Percentiles rank a stretch among this genome's conserved stretches.
These are phyloP conservation scores for Amphirosellinia nigrospora DNA, from an alignment of 495 filamentous ascomycete species.

Conservation along the genomic window DNA sequence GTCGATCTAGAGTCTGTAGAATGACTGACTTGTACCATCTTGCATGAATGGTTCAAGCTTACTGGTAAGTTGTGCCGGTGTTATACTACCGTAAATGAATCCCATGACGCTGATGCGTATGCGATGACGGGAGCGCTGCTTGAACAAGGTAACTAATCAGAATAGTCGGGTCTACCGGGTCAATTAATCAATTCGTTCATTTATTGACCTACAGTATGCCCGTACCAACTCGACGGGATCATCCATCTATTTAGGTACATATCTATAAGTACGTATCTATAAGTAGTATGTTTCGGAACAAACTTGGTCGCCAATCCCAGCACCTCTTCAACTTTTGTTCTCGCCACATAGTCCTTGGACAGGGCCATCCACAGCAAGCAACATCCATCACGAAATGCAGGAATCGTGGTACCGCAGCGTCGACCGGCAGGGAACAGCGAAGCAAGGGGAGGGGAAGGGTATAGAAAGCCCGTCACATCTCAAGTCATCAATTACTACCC, in stretches of 20 bases:
- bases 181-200: too few species aligned
- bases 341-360: too few species aligned
- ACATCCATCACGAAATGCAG: background rate
- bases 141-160: too few species aligned
- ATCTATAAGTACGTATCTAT: too few species aligned
- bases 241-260: too few species aligned
- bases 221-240: background rate
- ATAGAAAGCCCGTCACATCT: conserved; percentile 16
- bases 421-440: background rate
- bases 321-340: background rate
- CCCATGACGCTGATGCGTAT: background rate
- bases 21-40: too few species aligned
- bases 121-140: background rate
- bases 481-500: conserved; percentile 8
- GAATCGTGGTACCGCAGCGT: background rate
- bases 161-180: background rate
- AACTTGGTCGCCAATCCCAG: background rate
- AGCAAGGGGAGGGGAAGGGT: background rate
- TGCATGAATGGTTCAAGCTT: background rate
- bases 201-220: background rate
- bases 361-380: too few species aligned
- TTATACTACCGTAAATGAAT: background rate
- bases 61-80: conserved; percentile 6
- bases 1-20: background rate
- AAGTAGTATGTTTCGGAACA: background rate